Evolutionary conservation across 2,329 filamentous ascomycete species (phyloP), one percentile per base, ranked within the genome.

Genomic region (Cladosporium sp.): DNA sequence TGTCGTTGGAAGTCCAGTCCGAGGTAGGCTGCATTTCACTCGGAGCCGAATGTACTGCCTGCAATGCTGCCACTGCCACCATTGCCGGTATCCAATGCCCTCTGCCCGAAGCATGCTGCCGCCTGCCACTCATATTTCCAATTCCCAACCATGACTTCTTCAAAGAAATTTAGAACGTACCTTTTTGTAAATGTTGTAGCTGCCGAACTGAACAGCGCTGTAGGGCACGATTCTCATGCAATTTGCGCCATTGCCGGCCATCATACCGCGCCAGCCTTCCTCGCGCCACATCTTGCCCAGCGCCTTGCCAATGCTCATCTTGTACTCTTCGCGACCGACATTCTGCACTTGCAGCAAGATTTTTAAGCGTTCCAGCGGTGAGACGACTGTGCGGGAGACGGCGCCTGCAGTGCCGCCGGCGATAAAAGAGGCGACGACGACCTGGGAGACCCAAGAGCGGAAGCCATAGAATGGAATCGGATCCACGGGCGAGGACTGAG

Each of bases 171-270:
- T 23, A 28, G 18, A 58, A 80, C 89, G 77, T 81, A 96, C 93
- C 81, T 88, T 86, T 80, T 96, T 97, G 81, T 99, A 99, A 71
- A 98, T 88, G 77, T 96, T 98, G 82, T 98, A 99, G 76, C 93
- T 96, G 71, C 94, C 94, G 79, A 99, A 99, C 76, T 99, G 95
- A 48, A 98, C 95, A 13, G 95, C 95, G 58, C 94, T 98, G 79
- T 99, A 99, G 5, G 95, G 95, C 61, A 99, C 92, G 71, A 99
- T 99, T 68, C 95, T 91, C 73, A 99, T 92, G 83, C 95, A 99
- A 79, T 99, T 99, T 67, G 93, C 97, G 69, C 95, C 95, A 77
- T 99, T 99, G 61, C 95, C 95, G 70, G 93, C 88, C 93, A 99
- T 96, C 79, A 98, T 96, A 0, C 95, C 95, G 77, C 88, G 89